Evolutionary conservation across 2,329 filamentous ascomycete genomes (phyloP).

Genomic region (Fusarium gaditjirri): DNA sequence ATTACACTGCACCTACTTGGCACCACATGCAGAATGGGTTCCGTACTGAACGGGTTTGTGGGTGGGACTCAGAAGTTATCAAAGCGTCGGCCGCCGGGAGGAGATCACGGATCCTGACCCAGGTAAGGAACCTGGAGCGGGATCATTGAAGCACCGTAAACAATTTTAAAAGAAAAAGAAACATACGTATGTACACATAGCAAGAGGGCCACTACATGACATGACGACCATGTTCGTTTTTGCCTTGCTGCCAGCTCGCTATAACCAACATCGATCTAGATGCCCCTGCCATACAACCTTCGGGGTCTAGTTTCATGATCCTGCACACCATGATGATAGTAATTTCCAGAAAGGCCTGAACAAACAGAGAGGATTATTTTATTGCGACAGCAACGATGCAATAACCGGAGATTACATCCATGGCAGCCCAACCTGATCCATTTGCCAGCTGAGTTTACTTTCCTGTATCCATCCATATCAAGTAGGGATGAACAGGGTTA

Average conservation of each 20-base stretch:
- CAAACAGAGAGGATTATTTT: constrained; percentile 27
- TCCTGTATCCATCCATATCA: constrained; percentile 1
- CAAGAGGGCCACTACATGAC: background rate
- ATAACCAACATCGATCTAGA: constrained; percentile 27
- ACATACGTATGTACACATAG: background rate
- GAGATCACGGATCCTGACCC: constrained; percentile 20
- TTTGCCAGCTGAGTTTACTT: constrained; percentile 33
- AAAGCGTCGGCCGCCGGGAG: constrained; percentile 21
- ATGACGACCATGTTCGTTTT: constrained; percentile 9
- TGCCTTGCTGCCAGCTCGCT: constrained; percentile 22
- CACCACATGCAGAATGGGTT: constrained; percentile 35
- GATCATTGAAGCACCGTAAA: background rate
- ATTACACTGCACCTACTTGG: constrained; percentile 37
- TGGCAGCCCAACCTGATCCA: constrained; percentile 20
- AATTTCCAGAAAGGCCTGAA: constrained; percentile 41
- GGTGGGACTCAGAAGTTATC: constrained; percentile 13
- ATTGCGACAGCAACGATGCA: constrained; percentile 40
- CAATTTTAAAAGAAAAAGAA: background rate
- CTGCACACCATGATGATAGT: constrained; percentile 34
- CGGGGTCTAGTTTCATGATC: constrained; percentile 39
- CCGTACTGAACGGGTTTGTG: constrained; percentile 22
- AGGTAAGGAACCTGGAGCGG: background rate
- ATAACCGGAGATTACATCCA: constrained; percentile 42
- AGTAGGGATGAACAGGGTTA: constrained; percentile 37
- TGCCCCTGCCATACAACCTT: constrained; percentile 28